Percentiles rank a stretch among this genome's conserved stretches.
Conservation (phyloP, 805 yeast genomes). For the Pichia pseudocactophila region DNA sequence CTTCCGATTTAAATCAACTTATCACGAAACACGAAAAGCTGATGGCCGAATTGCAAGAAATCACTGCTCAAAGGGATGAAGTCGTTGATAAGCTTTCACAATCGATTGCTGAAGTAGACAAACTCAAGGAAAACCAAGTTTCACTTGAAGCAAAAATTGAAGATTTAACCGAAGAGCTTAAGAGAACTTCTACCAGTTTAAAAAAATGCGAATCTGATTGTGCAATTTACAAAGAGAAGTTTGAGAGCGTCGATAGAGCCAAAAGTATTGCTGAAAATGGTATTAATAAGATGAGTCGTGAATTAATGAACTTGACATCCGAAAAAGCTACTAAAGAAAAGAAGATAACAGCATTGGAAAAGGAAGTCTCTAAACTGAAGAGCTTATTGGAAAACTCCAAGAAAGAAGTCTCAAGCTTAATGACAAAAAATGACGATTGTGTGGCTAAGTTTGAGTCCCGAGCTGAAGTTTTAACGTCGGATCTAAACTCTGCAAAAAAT, state of each 20-base stretch:
- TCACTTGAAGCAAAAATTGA: conserved; percentile 30
- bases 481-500: conserved; percentile 16
- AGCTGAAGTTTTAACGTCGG: conserved; percentile 12
- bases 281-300: conserved; percentile 83
- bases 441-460: conserved; percentile 17
- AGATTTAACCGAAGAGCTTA: conserved; percentile 13
- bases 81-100: conserved; percentile 16
- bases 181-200: conserved; percentile 17
- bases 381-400: conserved; percentile 30
- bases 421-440: conserved; percentile 17
- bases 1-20: conserved; percentile 27
- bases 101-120: conserved; percentile 21
- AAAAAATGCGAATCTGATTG: conserved; percentile 14
- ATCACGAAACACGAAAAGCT: conserved; percentile 20
- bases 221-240: conserved; percentile 24
- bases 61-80: conserved; percentile 24
- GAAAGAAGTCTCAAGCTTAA: conserved; percentile 18
- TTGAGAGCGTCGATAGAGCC: conserved; percentile 27
- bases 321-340: conserved; percentile 46
- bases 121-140: conserved; percentile 15
- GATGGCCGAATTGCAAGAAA: conserved; percentile 26
- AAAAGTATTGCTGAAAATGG: conserved; percentile 64
- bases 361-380: conserved; percentile 27
- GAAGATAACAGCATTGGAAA: conserved; percentile 34
- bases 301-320: conserved; percentile 55